Base-by-base conservation (phyloP, 805 yeast species). In the Cyberlindnera sargentensis region DNA sequence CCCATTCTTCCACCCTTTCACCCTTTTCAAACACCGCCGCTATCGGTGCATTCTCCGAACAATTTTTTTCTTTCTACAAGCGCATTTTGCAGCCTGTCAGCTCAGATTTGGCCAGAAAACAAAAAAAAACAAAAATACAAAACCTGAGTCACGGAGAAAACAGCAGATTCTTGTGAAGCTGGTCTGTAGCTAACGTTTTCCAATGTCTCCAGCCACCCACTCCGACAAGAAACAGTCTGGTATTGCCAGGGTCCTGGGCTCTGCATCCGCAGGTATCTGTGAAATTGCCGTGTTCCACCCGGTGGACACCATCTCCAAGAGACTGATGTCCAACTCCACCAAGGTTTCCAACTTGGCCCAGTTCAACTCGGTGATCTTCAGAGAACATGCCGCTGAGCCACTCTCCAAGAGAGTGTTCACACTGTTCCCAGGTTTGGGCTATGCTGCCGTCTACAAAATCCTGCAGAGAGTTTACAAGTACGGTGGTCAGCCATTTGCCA, bases 401-500 rank as follows among this genome's bases (percentile, higher is more conserved):
- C 56, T 88, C 2, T 79, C 80, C 24, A 73, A 77, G 47, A 78
- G 97, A 64, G 60, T 86, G 37, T 69, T 87, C 51, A 83, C 97
- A 8, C 73, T 93, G 50, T 93, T 93, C 71, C 99, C 99, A 20
- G 99, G 99, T 64, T 76, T 93, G 51, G 98, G 98, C 26, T 93
- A 93, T 62, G 99, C 99, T 50, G 98, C 99, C 38, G 86, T 89
- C 52, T 93, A 93, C 75, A 93, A 93, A 68, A 84, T 93, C 55
- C 72, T 91, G 55, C 99, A 93, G 70, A 81, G 99, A 71, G 97
- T 93, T 44, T 93, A 93, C 78, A 93, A 93, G 70, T 93, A 93
- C 65, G 98, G 99, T 61, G 99, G 99, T 41, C 99, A 93, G 71
- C 99, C 99, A 39, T 90, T 88, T 62, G 99, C 91, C 51, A 93